These are phyloP conservation scores for Cucurbita pepo DNA, from an alignment of 306 rosid genomes.

Conservation along the genomic window DNA sequence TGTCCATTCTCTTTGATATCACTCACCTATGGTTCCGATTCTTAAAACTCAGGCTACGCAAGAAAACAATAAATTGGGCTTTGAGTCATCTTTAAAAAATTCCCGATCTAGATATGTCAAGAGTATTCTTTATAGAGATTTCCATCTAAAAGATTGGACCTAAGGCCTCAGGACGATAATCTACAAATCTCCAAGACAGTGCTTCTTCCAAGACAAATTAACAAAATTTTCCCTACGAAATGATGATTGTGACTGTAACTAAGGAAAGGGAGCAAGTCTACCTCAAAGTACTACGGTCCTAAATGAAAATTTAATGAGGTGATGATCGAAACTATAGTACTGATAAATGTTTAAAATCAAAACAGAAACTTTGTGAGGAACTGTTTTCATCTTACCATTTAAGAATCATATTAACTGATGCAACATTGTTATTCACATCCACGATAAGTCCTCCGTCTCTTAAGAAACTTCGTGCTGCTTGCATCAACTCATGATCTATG, in stretches of 20 bases:
- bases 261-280: not conserved
- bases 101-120: not conserved
- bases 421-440: conserved; percentile 37
- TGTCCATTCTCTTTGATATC: not conserved
- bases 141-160: not conserved
- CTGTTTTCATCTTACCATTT: conserved; percentile 49
- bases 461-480: conserved; percentile 51
- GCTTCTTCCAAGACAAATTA: not conserved
- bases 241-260: not conserved
- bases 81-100: not conserved
- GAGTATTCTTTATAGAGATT: not conserved
- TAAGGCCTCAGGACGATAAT: not conserved
- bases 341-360: not conserved
- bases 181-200: not conserved
- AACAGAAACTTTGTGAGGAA: not conserved
- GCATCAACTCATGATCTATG: conserved; percentile 60
- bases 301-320: not conserved
- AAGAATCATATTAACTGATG: conserved; percentile 47
- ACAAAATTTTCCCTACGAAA: not conserved
- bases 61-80: not conserved
- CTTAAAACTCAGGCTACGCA: not conserved
- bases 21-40: not conserved
- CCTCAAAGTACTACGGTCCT: not conserved
- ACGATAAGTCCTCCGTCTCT: conserved; percentile 48
- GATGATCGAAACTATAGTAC: not conserved